Conservation (phyloP, 2,329 filamentous ascomycete genomes). For the Sordariomycetes sp. region DNA sequence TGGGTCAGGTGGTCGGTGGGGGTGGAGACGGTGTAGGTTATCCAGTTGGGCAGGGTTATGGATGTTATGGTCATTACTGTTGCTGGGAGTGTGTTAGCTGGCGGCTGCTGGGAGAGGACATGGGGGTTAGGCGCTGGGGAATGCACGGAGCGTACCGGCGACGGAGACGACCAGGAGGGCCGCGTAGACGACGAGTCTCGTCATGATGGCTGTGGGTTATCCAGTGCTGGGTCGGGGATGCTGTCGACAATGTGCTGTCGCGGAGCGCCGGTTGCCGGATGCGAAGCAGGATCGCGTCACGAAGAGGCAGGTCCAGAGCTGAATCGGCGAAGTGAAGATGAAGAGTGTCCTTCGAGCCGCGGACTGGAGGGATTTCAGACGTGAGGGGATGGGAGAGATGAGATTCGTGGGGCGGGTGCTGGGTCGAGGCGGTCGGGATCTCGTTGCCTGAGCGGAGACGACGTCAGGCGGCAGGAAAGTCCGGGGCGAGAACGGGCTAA, state of each 20-base stretch:
- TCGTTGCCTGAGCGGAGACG: neutral
- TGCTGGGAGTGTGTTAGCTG: slow-evolving; percentile 32
- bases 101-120: neutral
- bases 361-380: neutral
- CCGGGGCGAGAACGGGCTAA: too few relatives aligned
- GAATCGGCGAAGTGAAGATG: too few relatives aligned
- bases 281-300: neutral
- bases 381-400: neutral
- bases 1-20: slow-evolving; percentile 34
- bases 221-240: neutral
- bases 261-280: neutral
- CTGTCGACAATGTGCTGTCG: neutral
- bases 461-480: neutral
- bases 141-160: neutral
- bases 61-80: slow-evolving; percentile 58
- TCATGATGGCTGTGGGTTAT: neutral
- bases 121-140: too few relatives aligned
- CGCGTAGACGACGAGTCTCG: slow-evolving; percentile 5
- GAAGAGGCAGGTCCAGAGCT: too few relatives aligned
- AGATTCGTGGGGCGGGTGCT: too few relatives aligned
- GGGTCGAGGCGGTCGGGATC: neutral
- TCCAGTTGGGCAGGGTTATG: slow-evolving; percentile 59
- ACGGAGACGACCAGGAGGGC: slow-evolving; percentile 2
- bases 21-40: slow-evolving; percentile 45
- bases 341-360: too few relatives aligned